A percentile compares a stretch with the other conserved stretches of the same genome.
Evolutionary conservation across 1,284 basidiomycete genomes (phyloP).

Genomic region (Ustilago xerochloae): DNA sequence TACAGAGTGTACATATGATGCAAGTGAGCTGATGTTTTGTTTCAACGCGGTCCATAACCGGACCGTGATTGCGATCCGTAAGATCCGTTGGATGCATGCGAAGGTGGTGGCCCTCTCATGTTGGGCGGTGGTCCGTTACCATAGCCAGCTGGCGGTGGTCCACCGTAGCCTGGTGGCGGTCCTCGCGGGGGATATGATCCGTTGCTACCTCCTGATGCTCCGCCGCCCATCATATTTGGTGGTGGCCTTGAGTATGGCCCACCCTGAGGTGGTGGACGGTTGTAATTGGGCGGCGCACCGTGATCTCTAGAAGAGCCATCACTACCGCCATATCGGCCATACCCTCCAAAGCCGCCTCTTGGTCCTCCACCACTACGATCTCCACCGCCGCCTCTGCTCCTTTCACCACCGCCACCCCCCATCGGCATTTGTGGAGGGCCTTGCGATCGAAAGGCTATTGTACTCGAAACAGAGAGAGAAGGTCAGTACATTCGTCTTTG

Average conservation of each 20-base stretch:
- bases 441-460: conserved; percentile 36
- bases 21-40: not conserved
- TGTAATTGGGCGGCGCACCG: conserved; percentile 31
- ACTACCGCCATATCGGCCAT: conserved; percentile 22
- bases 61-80: conserved; percentile 25
- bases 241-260: conserved; percentile 39
- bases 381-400: conserved; percentile 5
- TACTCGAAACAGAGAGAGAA: not conserved
- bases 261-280: conserved; percentile 28
- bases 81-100: conserved; percentile 14
- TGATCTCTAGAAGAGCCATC: conserved; percentile 22
- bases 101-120: conserved; percentile 31
- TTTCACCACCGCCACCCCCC: conserved; percentile 10
- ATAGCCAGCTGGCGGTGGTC: conserved; percentile 19
- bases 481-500: not conserved
- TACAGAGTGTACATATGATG: conserved; percentile 13
- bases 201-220: conserved; percentile 9
- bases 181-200: conserved; percentile 34
- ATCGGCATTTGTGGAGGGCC: conserved; percentile 26
- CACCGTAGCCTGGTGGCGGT: conserved; percentile 42
- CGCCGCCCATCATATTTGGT: conserved; percentile 35
- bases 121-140: conserved; percentile 30
- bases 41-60: conserved; percentile 30
- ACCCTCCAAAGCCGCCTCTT: conserved; percentile 15
- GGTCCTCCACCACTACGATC: conserved; percentile 6